Evolutionary conservation across 257 asterid species (phyloP), one percentile per base, ranked within the genome.

Genomic region (Nicotiana benthamiana): DNA sequence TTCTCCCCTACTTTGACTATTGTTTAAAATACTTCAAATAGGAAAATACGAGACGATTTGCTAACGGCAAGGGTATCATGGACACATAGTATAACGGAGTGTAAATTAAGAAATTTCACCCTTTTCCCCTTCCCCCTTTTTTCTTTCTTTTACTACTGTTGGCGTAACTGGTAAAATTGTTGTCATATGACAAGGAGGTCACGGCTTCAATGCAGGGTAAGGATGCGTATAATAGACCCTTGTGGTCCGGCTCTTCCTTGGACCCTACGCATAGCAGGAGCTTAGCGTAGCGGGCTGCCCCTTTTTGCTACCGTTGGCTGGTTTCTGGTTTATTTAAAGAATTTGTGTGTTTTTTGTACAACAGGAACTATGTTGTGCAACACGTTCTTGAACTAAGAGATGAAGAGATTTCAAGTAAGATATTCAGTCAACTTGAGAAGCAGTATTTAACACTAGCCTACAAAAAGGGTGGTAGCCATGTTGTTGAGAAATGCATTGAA

Each of bases 311-410:
- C 13, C 7, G 62, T n/a, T 56, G 12, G 0, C 12, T 7, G 26
- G 26, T n/a, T n/a, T n/a, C 61, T 54, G n/a, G 57, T 52, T 52
- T 51, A 51, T 51, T 20, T 54, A 18, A 54, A 56, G 12, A 18
- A 18, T 18, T 1, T 60, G 17, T 66, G 13, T 11, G 68, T 12
- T 62, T 0, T 60, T 62, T 62, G 68, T 62, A 26, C 66, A 76
- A 32, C 80, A 76, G 67, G 68, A 61, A 77, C 36, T 77, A 17
- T 32, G 80, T 77, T 43, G 68, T 77, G 51, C 80, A 76, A n/a
- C 53, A 76, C 30, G 68, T 76, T 53, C 32, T 76, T 51, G 26
- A 15, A 40, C 66, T 76, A 1, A 4, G 63, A 9, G 80, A 76
- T 32, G 80, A 76, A 28, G 63, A 76, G 16, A 15, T 76, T 24